Conservation (phyloP, 2,329 filamentous ascomycete genomes). For the Magnaporthiopsis incrustans region DNA sequence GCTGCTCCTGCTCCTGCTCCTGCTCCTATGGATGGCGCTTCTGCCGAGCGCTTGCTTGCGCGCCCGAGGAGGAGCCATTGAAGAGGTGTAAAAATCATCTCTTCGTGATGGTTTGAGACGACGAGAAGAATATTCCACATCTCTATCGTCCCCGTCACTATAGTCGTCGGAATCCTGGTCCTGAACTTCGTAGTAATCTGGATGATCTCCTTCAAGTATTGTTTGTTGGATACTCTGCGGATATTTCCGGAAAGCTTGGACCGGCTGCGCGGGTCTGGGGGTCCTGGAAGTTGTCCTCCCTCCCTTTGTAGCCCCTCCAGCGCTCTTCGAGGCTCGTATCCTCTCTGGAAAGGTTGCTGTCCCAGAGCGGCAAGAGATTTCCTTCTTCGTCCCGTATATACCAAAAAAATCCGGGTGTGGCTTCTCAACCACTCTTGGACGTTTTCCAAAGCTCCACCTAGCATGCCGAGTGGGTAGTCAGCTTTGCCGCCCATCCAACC, state of each 20-base stretch:
- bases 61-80: no score
- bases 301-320: slow-evolving; percentile 1
- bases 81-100: no score
- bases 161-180: not conserved
- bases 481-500: slow-evolving; percentile 21
- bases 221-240: not conserved
- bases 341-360: slow-evolving; percentile 3
- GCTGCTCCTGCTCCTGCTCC: no score
- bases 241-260: not conserved
- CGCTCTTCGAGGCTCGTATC: not conserved
- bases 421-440: slow-evolving; percentile 23
- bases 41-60: no score
- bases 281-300: not conserved
- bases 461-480: slow-evolving; percentile 14
- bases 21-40: no score
- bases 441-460: slow-evolving; percentile 19
- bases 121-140: no score
- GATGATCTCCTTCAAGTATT: not conserved
- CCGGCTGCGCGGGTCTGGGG: not conserved
- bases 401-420: slow-evolving; percentile 28
- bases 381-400: slow-evolving; percentile 24
- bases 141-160: not conserved
- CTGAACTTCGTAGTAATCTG: not conserved
- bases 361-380: slow-evolving; percentile 22
- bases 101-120: no score